A percentile compares a stretch with the other conserved stretches of the same genome.
Evolutionary conservation across 805 yeast species (phyloP).

Genomic region (Schizosaccharomyces pombe): DNA sequence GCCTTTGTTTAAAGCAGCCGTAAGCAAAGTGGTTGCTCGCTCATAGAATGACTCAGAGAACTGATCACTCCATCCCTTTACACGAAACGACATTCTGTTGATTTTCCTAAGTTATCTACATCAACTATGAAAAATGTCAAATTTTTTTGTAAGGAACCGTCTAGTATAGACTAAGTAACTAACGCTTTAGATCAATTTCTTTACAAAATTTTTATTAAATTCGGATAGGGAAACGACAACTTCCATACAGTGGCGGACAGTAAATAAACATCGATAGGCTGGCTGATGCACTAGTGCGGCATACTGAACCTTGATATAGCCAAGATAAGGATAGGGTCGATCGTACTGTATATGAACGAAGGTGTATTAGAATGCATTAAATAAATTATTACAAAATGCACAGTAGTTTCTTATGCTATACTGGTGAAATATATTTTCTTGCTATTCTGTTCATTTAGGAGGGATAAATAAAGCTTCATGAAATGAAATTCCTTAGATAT

Average conservation of each 20-base stretch:
- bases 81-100: not conserved
- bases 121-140: too few relatives aligned
- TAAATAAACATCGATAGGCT: not conserved
- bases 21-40: conserved; percentile 41
- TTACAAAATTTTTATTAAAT: too few relatives aligned
- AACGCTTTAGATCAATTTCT: too few relatives aligned
- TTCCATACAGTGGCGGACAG: not conserved
- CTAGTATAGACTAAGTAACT: too few relatives aligned
- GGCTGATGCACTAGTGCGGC: not conserved
- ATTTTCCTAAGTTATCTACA: too few relatives aligned
- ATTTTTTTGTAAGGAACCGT: too few relatives aligned
- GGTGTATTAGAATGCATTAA: not conserved
- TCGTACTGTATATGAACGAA: not conserved
- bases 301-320: not conserved
- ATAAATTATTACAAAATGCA: not conserved
- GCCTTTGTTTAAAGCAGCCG: conserved; percentile 53
- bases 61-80: conserved; percentile 30
- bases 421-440: too few relatives aligned
- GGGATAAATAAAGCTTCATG: too few relatives aligned
- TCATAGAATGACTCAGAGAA: conserved; percentile 38
- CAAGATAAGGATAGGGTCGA: not conserved
- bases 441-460: too few relatives aligned
- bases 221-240: too few relatives aligned
- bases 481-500: too few relatives aligned
- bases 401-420: too few relatives aligned